Evolutionary conservation across 768 basidiomycete genomes (phyloP), one percentile per base, ranked within the genome.

Genomic region (Agaricus sinodeliciosus): DNA sequence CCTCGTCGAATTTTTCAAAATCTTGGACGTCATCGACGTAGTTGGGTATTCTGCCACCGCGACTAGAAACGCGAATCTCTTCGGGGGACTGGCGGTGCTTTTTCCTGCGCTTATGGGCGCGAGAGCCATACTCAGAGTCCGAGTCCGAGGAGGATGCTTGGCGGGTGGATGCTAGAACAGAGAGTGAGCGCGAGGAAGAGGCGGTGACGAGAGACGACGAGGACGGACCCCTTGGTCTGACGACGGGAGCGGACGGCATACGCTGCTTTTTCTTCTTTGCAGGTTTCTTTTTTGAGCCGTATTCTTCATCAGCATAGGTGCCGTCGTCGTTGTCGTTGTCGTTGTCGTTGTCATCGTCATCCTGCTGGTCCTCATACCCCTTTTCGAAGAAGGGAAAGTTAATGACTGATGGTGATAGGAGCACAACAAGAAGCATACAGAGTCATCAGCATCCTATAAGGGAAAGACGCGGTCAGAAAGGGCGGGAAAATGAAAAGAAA

Each of bases 51-150:
- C 83, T 89, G 63, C 73, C 82, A 50, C 88, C 87, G 36, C 84
- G 70, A 59, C 87, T 81, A 43, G 80, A 90, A 48, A 90, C 80
- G 56, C 90, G 87, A 47, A 91, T 69, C 66, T 92, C 90, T 57
- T 87, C 85, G 13, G 72, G 74, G 13, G 82, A 75, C 34, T 70
- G 63, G 52, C 69, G 77, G 55, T 70, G 67, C 62, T 78, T 82
- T 72, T 85, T 90, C 78, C 90, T 92, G 74, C 87, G 90, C 78
- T 89, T 90, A 59, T 74, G 72, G 39, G 90, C 80, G 51, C 87
- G 84, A 28, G 86, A 79, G 41, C 88, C 90, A 61, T 91, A 93
- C 61, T 93, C 90, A 2, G 89, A 91, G 67, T 89, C 89, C 11
- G 88, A 90, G 68, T 90, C 88, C 42, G 87, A 88, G 40, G 71